Conservation (phyloP, 306 rosid genomes). For the Casuarina cunninghamiana region DNA sequence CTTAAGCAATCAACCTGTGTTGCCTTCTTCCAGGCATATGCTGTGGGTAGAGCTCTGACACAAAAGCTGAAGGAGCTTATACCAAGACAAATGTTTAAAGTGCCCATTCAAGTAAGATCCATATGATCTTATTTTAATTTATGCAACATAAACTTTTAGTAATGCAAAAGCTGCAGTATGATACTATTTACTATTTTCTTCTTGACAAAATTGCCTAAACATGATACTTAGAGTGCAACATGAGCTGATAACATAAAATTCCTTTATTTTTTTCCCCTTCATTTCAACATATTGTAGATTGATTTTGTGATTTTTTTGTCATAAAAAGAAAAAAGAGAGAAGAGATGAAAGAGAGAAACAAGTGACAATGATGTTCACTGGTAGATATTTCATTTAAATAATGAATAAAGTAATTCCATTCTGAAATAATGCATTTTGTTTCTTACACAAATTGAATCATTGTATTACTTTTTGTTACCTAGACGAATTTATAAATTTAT, state of each 20-base stretch:
- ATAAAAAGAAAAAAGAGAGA: too few relatives aligned
- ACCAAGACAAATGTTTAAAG: conserved; percentile 97
- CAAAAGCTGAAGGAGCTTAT: conserved; percentile 93
- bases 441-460: too few relatives aligned
- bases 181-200: background rate
- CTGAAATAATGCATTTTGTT: too few relatives aligned
- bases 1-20: conserved; percentile 21
- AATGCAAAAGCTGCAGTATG: conserved; percentile 18
- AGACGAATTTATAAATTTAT: too few relatives aligned
- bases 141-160: background rate
- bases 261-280: background rate
- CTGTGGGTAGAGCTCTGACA: conserved; percentile 94
- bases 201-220: background rate
- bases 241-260: background rate
- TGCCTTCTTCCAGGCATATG: conserved; percentile 64
- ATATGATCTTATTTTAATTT: conserved; percentile 13
- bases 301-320: too few relatives aligned
- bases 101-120: conserved; percentile 78
- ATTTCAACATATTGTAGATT: background rate
- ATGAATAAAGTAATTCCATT: too few relatives aligned
- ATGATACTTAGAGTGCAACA: background rate
- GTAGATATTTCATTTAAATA: too few relatives aligned
- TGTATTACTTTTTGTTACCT: too few relatives aligned
- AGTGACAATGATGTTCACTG: too few relatives aligned
- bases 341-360: too few relatives aligned